Percentiles rank a stretch among this genome's conserved stretches.
These are phyloP conservation scores for Boletus vinaceobasis DNA, from an alignment of 768 basidiomycete species.

Conservation along the genomic window DNA sequence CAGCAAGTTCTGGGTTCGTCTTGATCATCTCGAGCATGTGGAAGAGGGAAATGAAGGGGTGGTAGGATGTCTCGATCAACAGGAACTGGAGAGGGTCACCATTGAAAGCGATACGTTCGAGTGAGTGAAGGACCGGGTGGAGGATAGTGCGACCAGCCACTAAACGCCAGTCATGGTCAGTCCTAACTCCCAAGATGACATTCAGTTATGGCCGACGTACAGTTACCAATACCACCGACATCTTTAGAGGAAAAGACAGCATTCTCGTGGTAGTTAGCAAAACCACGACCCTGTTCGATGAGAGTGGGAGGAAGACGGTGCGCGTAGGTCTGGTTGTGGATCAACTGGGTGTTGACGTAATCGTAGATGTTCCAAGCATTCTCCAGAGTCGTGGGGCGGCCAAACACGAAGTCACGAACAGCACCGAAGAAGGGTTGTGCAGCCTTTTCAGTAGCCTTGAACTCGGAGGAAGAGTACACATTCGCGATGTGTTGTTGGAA, in stretches of 20 bases:
- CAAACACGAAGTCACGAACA: slow-evolving; percentile 69
- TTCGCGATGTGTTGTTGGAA: slow-evolving; percentile 62
- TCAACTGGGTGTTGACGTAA: slow-evolving; percentile 70
- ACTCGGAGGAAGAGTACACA: slow-evolving; percentile 60
- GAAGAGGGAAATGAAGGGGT: slow-evolving; percentile 88
- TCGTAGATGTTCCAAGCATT: slow-evolving; percentile 81
- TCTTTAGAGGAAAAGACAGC: slow-evolving; percentile 65
- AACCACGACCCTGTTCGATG: slow-evolving; percentile 67
- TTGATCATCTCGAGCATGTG: slow-evolving; percentile 63
- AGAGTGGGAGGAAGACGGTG: slow-evolving; percentile 77
- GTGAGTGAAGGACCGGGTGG: slow-evolving; percentile 63
- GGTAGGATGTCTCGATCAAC: slow-evolving; percentile 79
- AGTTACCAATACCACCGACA: slow-evolving; percentile 71
- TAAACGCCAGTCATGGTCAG: slow-evolving; percentile 29
- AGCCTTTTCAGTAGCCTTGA: slow-evolving; percentile 56
- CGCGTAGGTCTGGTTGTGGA: slow-evolving; percentile 80
- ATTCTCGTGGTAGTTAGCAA: slow-evolving; percentile 79
- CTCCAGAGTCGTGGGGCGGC: slow-evolving; percentile 60
- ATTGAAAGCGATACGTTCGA: slow-evolving; percentile 76
- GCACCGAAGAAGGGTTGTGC: slow-evolving; percentile 64
- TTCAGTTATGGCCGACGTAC: slow-evolving; percentile 41
- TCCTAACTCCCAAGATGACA: background rate
- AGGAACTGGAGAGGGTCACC: slow-evolving; percentile 77
- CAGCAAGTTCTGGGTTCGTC: slow-evolving; percentile 55
- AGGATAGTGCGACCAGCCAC: slow-evolving; percentile 82